Evolutionary conservation across 768 basidiomycete species (phyloP), one percentile per base, ranked within the genome.

Genomic region (Lactifluus hygrophoroides): DNA sequence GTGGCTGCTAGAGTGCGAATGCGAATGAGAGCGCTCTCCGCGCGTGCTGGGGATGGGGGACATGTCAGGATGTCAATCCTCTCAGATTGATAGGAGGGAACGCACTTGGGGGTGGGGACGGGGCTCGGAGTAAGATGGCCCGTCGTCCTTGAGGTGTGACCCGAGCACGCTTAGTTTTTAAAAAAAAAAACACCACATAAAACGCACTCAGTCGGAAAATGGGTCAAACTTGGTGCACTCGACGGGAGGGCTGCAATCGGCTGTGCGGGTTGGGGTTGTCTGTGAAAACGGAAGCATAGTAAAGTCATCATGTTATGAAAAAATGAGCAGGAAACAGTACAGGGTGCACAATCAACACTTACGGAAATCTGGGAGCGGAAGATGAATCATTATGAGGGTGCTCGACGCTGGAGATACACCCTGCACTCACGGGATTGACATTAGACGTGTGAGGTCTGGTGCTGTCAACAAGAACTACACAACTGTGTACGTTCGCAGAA

Each of bases 341-440:
- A 51, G 21, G 10, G 16, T 27, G 38, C 13, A 25, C 4, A n/a
- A 27, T 13, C 46, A 49, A 23, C 11, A 46, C 59, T 46, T 34
- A 60, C 59, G 49, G 49, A 51, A 60, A 60, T 21, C 59, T 60
- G 14, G 14, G 28, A 50, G 5, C 6, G 25, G 32, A 16, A 17
- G 1, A 32, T 27, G 19, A 6, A 60, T 55, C 30, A 46, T 55
- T 34, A 46, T 43, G 13, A 42, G 19, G 8, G 17, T 17, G 35
- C 11, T 23, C 38, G 58, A 23, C 16, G 16, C 7, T 46, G 23
- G 21, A 19, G 4, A 3, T 32, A 4, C 16, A 37, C 17, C 6
- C 47, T 13, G 10, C 3, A 38, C 59, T 60, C 48, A 60, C 59
- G 37, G 54, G 37, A 51, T 5, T 23, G 43, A 60, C 59, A 60